A percentile compares a stretch with the other conserved stretches of the same genome.
phyloP scores from a whole-genome alignment of 1,284 basidiomycete genomes.

The Cryptococcus sp. region DNA sequence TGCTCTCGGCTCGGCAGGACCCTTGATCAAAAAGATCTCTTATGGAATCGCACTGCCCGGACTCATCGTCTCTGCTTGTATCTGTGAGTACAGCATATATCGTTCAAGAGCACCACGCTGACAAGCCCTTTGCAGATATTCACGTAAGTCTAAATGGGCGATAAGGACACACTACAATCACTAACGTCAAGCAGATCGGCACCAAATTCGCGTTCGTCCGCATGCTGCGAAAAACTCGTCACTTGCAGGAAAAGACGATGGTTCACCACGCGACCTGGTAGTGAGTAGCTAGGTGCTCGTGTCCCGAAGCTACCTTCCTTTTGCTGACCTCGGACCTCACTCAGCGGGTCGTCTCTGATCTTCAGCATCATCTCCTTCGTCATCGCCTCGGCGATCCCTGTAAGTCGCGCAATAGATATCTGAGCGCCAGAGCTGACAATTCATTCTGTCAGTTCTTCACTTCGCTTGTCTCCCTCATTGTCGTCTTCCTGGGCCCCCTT shows the following conservation, averaged over 20 bases:
- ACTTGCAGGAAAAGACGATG: conserved; percentile 56
- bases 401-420: too few relatives aligned
- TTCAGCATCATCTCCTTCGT: conserved; percentile 30
- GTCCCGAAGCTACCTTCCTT: conserved; percentile 36
- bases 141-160: too few relatives aligned
- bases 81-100: conserved; percentile 9
- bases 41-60: conserved; percentile 50
- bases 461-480: conserved; percentile 33
- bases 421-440: too few relatives aligned
- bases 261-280: too few relatives aligned
- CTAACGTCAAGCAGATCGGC: conserved; percentile 1
- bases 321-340: conserved; percentile 32
- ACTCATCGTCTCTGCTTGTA: conserved; percentile 24
- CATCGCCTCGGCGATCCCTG: conserved; percentile 21
- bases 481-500: neutral
- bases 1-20: conserved; percentile 35
- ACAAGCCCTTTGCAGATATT: too few relatives aligned
- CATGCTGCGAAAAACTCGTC: conserved; percentile 30
- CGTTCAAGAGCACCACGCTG: too few relatives aligned
- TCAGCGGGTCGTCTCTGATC: conserved; percentile 19
- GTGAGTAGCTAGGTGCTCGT: too few relatives aligned
- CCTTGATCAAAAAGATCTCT: conserved; percentile 34
- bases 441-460: conserved; percentile 15
- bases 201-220: conserved; percentile 39
- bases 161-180: neutral